A percentile compares a stretch with the other conserved stretches of the same genome.
Evolutionary conservation across 2,329 filamentous ascomycete genomes (phyloP).

Genomic region (Phialophora macrospora): DNA sequence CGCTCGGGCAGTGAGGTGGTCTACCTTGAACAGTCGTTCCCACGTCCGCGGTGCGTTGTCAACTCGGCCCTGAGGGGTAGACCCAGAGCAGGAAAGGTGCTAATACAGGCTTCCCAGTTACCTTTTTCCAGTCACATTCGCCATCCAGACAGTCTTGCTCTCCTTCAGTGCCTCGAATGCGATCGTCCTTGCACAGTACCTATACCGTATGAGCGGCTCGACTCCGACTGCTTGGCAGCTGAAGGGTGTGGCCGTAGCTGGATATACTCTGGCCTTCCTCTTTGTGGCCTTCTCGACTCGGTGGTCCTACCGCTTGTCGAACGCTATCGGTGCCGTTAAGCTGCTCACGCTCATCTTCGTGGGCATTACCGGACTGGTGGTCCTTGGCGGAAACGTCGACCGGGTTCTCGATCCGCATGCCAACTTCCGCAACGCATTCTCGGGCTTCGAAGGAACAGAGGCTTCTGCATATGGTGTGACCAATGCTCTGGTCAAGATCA

Average conservation of each 20-base stretch:
- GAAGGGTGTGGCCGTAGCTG: slow-evolving; percentile 69
- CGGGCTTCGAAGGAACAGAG: slow-evolving; percentile 44
- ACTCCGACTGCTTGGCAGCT: slow-evolving; percentile 64
- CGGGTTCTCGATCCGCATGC: slow-evolving; percentile 55
- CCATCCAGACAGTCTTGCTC: slow-evolving; percentile 65
- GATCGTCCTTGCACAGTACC: slow-evolving; percentile 67
- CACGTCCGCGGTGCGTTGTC: slow-evolving; percentile 55
- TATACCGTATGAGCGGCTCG: slow-evolving; percentile 62
- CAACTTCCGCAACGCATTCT: slow-evolving; percentile 63
- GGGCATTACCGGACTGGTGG: slow-evolving; percentile 64
- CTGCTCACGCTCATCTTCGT: slow-evolving; percentile 67
- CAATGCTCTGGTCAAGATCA: slow-evolving; percentile 63
- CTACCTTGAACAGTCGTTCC: slow-evolving; percentile 71
- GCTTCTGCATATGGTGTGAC: slow-evolving; percentile 58
- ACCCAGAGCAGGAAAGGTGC: not conserved
- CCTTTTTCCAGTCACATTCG: slow-evolving; percentile 68
- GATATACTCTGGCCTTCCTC: slow-evolving; percentile 62
- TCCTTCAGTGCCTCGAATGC: slow-evolving; percentile 71
- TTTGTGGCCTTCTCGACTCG: slow-evolving; percentile 61
- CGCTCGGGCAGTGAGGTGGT: slow-evolving; percentile 69
- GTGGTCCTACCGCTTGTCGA: slow-evolving; percentile 61
- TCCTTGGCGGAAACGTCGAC: slow-evolving; percentile 60
- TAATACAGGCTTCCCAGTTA: slow-evolving; percentile 44
- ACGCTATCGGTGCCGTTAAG: slow-evolving; percentile 64
- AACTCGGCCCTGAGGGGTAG: too few relatives aligned